Base-by-base conservation (phyloP, 192 early-diverging fungal genomes). In the Lobosporangium transversale region DNA sequence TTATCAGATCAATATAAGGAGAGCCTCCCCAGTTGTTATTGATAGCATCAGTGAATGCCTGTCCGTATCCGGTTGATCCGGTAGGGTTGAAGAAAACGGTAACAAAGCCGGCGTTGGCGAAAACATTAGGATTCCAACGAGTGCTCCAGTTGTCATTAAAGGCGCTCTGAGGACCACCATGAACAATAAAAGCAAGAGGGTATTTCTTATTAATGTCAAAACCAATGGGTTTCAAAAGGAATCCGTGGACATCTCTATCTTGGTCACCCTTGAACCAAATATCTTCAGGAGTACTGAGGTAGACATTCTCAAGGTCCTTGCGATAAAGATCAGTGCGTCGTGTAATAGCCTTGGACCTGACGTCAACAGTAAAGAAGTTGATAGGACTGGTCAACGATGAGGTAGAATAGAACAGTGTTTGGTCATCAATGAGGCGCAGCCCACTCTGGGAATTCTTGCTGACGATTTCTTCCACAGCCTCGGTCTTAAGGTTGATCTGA, bases 31-130 rank as follows among this genome's bases (percentile, higher is more conserved):
- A 94, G 62, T 93, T 85, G n/a, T 80, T 68, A 45, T 63, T 69
- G 42, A 95, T 90, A 15, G 89, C 86, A 63, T 91, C 86, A 24
- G 88, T 91, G 55, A 94, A 91, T n/a, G 83, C 80, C 59, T 89
- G 86, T 5, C 94, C 93, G 62, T 93, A 95, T 31, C 90, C 89
- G 2, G 91, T 87, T 0, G 93, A 94, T 29, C 93, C 94, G 52
- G 89, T 88, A 73, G 89, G 88, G 78, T 95, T 94, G 61, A 93
- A 81, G 44, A 87, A 81, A 33, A 91, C 88, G 6, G 86, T 82
- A 12, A 86, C 81, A 75, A 84, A 92, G n/a, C 93, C 93, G 10
- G 89, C 88, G 35, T 83, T 86, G 26, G 93, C 84, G 66, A 87
- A 94, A 40, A 91, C 62, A 69, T 91, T 88, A 8, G 88, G 87